Conservation (phyloP, 257 asterid species). For the Rehmannia glutinosa region DNA sequence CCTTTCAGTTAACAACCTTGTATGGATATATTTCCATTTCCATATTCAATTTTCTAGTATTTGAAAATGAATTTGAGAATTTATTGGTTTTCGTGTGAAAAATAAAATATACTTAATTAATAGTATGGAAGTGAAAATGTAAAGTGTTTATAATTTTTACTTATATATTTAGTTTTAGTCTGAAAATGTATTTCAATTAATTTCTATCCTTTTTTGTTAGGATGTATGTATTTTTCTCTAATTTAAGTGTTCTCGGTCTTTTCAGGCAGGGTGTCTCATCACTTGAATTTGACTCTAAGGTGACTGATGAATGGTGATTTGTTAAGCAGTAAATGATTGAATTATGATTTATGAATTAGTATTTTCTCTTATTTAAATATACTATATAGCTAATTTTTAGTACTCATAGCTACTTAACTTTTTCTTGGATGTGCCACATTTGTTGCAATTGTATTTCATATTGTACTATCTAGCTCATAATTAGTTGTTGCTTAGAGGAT, state of each 20-base stretch:
- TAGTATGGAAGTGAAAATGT: not conserved
- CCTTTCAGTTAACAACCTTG: too few species aligned
- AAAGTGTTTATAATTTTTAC: too few species aligned
- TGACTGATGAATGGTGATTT: slow-evolving; percentile 21
- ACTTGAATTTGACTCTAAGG: slow-evolving; percentile 90
- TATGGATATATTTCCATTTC: not conserved
- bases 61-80: not conserved
- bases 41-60: too few species aligned
- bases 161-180: not conserved
- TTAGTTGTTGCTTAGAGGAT: not conserved
- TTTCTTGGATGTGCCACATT: not conserved
- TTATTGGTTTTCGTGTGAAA: not conserved
- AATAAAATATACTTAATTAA: not conserved
- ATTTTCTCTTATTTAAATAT: not conserved
- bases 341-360: not conserved
- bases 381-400: not conserved
- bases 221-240: not conserved
- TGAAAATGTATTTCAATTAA: not conserved
- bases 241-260: slow-evolving; percentile 12
- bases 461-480: not conserved
- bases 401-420: not conserved
- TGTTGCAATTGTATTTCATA: not conserved
- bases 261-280: slow-evolving; percentile 77
- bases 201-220: not conserved
- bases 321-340: slow-evolving; percentile 1